A percentile compares a stretch with the other conserved stretches of the same genome.
Evolutionary conservation across 257 asterid genomes (phyloP).

Genomic region (Datura wrightii): DNA sequence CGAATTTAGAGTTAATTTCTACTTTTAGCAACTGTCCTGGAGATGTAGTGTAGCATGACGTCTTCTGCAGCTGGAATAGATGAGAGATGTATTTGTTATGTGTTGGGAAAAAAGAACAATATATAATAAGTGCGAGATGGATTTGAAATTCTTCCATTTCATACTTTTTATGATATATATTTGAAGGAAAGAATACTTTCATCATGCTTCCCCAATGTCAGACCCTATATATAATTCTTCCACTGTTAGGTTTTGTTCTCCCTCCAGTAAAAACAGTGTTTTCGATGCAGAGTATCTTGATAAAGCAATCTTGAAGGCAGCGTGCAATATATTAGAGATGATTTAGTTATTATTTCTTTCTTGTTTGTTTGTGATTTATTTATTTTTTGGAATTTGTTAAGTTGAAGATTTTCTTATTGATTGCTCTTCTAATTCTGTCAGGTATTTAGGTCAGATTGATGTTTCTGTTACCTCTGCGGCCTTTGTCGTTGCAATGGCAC

Average conservation of each 20-base stretch:
- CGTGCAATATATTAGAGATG: background rate
- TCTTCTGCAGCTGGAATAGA: background rate
- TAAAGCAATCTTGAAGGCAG: background rate
- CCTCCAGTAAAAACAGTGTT: background rate
- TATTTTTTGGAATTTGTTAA: conserved; percentile 3
- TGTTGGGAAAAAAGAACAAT: background rate
- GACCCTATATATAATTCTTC: background rate
- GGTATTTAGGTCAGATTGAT: conserved; percentile 91
- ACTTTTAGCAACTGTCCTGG: conserved; percentile 15
- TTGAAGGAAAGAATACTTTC: background rate
- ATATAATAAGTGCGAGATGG: background rate
- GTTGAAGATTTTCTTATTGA: conserved; percentile 33
- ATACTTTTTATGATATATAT: background rate
- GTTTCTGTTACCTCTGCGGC: conserved; percentile 95
- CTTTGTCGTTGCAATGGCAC: conserved; percentile 73
- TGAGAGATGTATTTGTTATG: background rate
- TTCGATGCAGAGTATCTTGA: background rate
- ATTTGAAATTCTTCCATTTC: background rate
- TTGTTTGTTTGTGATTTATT: conserved; percentile 13
- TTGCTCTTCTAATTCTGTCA: conserved; percentile 39
- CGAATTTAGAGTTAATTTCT: background rate
- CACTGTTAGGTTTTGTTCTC: background rate
- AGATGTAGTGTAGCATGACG: background rate
- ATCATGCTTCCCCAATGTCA: conserved; percentile 3
- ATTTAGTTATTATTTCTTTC: background rate